Base-by-base conservation (phyloP, 2,329 filamentous ascomycete species). In the Cercospora sp. region DNA sequence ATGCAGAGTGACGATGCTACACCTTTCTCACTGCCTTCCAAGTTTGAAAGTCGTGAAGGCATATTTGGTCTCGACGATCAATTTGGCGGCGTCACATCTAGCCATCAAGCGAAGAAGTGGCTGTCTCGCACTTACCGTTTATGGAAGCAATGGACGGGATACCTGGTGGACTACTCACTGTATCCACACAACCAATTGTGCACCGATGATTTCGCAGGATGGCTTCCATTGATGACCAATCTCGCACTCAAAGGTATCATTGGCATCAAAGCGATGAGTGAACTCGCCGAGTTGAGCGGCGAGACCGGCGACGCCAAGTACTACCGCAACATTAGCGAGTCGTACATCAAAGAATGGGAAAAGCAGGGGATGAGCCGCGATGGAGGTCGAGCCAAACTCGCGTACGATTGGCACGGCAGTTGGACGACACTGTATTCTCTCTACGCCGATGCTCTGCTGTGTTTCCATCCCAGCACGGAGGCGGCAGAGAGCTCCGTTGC, bases 361-460 rank as follows among this genome's bases (percentile, higher is more conserved):
- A 81, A 84, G 20, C 86, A 88, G 64, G 92, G 87, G 65, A 89
- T 94, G 78, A 91, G 91, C 69, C 84, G 85, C 18, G 87, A 90
- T 65, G 86, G 87, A 8, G 82, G 88, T 0, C 91, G 94, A 78
- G 89, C 91, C 23, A 94, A 92, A 72, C 84, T 97, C 9, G 88
- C 90, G 10, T 97, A 97, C 80, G 86, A 92, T 76, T 89, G 90
- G 84, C 90, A 91, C 72, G 91, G 91, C 13, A 92, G 90, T 61
- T 94, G 91, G 91, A 93, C 91, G 6, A 93, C 90, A 0, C 85
- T 96, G 40, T 97, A 97, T 83, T 94, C 93, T 76, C 85, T 96
- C 28, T 97, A 92, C 80, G 88, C 90, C 13, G 92, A 96, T 80
- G 88, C 87, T 30, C 83, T 94, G 23, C 86, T 95, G 36, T 95